phyloP scores from a whole-genome alignment of 768 basidiomycete genomes.

The Suillus hirtellus region DNA sequence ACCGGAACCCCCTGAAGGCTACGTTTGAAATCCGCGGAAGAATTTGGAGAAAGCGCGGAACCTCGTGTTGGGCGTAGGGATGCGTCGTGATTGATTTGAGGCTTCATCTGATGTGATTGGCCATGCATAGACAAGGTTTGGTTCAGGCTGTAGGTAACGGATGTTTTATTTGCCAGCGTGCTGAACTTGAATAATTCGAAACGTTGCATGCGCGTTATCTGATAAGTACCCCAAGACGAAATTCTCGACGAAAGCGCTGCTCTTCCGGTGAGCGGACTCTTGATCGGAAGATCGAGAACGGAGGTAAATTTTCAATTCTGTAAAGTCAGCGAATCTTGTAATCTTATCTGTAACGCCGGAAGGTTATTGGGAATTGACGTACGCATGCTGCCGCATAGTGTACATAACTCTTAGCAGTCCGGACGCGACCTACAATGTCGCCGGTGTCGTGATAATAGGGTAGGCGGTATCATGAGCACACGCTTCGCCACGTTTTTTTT shows the following conservation, averaged over 20 bases:
- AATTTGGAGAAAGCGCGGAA: conserved; percentile 10
- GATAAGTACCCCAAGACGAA: not conserved
- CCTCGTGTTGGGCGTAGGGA: conserved; percentile 11
- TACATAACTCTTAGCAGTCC: not conserved
- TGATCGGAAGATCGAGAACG: conserved; percentile 6
- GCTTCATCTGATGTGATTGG: conserved; percentile 10
- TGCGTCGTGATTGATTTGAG: conserved; percentile 8
- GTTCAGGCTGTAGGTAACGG: conserved; percentile 2
- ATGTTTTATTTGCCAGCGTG: conserved; percentile 2
- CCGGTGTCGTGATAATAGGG: conserved; percentile 3
- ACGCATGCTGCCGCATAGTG: not conserved
- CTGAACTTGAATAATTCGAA: not conserved
- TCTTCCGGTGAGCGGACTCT: not conserved
- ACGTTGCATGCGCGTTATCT: conserved; percentile 3
- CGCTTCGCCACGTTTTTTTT: not conserved
- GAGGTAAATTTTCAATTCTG: conserved; percentile 1
- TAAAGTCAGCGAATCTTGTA: conserved; percentile 1
- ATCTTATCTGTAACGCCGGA: conserved; percentile 4
- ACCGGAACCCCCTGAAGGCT: conserved; percentile 6
- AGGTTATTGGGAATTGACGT: conserved; percentile 1
- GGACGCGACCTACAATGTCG: not conserved
- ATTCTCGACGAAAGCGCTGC: not conserved
- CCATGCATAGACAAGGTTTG: conserved; percentile 6
- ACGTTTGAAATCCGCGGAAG: conserved; percentile 9
- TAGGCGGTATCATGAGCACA: not conserved